phyloP scores from a whole-genome alignment of 176 grass and related monocot genomes.

The Metroxylon sagu region DNA sequence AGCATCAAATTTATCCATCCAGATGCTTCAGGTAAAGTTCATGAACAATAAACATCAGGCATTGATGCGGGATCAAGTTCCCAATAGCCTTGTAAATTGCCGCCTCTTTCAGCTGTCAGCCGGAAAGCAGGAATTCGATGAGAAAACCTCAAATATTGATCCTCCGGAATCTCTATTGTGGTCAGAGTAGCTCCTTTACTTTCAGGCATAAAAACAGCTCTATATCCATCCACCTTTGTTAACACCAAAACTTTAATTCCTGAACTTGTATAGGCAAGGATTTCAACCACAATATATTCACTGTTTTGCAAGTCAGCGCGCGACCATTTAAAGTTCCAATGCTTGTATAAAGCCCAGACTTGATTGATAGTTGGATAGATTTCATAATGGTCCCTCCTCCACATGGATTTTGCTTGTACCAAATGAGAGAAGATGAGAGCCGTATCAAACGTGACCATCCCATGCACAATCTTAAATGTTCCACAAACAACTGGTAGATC shows the following conservation, averaged over 20 bases:
- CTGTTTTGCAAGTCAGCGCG: slow-evolving; percentile 16
- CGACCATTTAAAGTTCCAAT: slow-evolving; percentile 55
- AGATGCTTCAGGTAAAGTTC: too few species aligned
- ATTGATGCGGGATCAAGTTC: slow-evolving; percentile 79
- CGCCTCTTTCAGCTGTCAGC: slow-evolving; percentile 49
- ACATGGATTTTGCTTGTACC: slow-evolving; percentile 8
- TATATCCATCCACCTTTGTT: slow-evolving; percentile 44
- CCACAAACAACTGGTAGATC: slow-evolving; percentile 57
- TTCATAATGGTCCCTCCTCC: slow-evolving; percentile 20
- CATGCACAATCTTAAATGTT: slow-evolving; percentile 41
- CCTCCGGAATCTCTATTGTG: slow-evolving; percentile 25
- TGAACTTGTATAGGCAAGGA: slow-evolving; percentile 30
- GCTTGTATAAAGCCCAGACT: slow-evolving; percentile 70
- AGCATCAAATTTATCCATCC: too few species aligned
- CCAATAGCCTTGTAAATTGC: slow-evolving; percentile 55
- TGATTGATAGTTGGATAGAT: slow-evolving; percentile 45
- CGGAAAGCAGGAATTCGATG: slow-evolving; percentile 51
- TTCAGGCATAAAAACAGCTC: slow-evolving; percentile 52
- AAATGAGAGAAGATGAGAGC: slow-evolving; percentile 56
- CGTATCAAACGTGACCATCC: slow-evolving; percentile 25
- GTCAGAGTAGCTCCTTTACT: slow-evolving; percentile 5
- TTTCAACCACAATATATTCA: slow-evolving; percentile 46
- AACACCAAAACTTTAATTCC: slow-evolving; percentile 33
- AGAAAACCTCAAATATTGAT: slow-evolving; percentile 56
- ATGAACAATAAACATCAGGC: slow-evolving; percentile 43